These are phyloP conservation scores for Globisporangium spiculum DNA, from an alignment of 352 stramenopile species.

Conservation along the genomic window DNA sequence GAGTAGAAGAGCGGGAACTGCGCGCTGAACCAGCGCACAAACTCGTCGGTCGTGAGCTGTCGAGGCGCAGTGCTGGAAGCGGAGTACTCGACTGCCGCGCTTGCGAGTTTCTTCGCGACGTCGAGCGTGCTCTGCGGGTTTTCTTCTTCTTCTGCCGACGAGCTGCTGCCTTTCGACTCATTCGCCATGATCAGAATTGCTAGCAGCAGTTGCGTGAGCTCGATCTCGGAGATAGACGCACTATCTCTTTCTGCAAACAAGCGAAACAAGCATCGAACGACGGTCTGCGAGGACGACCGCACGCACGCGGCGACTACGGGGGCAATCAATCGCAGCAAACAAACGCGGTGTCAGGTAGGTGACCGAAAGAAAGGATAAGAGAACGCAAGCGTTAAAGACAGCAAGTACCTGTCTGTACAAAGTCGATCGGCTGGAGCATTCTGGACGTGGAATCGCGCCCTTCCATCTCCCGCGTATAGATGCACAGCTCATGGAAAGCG, in stretches of 20 bases:
- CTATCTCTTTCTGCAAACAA: conserved; percentile 39
- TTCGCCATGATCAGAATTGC: conserved; percentile 57
- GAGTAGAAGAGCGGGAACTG: conserved; percentile 78
- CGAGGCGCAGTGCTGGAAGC: conserved; percentile 10
- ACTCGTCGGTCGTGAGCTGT: conserved; percentile 51
- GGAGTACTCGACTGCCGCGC: conserved; percentile 23
- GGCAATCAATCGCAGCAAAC: neutral
- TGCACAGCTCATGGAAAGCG: conserved; percentile 55
- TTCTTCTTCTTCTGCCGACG: conserved; percentile 20
- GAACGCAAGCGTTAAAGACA: neutral
- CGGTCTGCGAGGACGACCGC: conserved; percentile 58
- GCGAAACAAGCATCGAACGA: conserved; percentile 48
- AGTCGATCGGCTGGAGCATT: conserved; percentile 41
- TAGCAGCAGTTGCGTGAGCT: conserved; percentile 46
- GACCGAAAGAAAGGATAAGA: neutral
- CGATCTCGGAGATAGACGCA: conserved; percentile 35
- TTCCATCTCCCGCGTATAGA: conserved; percentile 30
- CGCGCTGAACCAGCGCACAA: conserved; percentile 52
- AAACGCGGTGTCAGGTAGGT: neutral
- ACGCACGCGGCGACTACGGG: conserved; percentile 58
- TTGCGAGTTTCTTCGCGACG: conserved; percentile 40
- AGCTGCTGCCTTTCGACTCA: conserved; percentile 9
- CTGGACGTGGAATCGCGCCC: neutral
- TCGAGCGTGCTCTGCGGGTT: conserved; percentile 29
- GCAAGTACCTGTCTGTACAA: conserved; percentile 60